Base-by-base conservation (phyloP, 106 monocot genomes). In the Ottelia alismoides region DNA sequence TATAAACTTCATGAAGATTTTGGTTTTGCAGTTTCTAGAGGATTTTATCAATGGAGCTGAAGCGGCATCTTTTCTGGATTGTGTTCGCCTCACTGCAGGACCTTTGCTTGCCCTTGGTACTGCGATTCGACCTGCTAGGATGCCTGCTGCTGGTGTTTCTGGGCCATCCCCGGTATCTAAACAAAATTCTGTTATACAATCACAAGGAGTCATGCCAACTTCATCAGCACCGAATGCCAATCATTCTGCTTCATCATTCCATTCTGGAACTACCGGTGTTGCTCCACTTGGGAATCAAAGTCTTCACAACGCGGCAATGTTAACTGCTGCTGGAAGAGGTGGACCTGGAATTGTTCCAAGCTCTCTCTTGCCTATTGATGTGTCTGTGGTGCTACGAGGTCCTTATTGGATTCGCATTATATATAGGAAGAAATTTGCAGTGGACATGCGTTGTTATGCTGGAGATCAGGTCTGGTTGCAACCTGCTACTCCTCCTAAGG, bases 391-490 rank as follows among this genome's bases (percentile, higher is more conserved):
- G 11, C 59, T 99, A 17, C 74, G 98, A 20, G 86, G 98, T 26
- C 98, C 98, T 27, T 99, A 99, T 65, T 99, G 89, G 89, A 79
- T 99, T 64, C 78, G 98, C 7, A 99, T 99, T 43, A 90, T 99
- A 57, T 99, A 99, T 62, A 85, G 98, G n/a, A 99, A 99, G 69
- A 90, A 86, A 49, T 99, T 99, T 72, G 71, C 90, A 43, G 83
- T 90, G 18, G 98, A 99, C 45, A 99, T 99, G 98, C 85, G 98
- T 17, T 99, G 98, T 45, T 99, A 82, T 77, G 98, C 90, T 70
- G 98, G 98, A 29, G 98, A 99, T 78, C 98, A 99, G 68, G 98
- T 99, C 26, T 99, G 98, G 98, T 60, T 99, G 20, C 98, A 99
- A 55, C 98, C 98, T 46, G 89, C 98, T 16, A 85, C 98, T 47